Base-by-base conservation (phyloP, 768 basidiomycete species). In the Nidula microcarpa region DNA sequence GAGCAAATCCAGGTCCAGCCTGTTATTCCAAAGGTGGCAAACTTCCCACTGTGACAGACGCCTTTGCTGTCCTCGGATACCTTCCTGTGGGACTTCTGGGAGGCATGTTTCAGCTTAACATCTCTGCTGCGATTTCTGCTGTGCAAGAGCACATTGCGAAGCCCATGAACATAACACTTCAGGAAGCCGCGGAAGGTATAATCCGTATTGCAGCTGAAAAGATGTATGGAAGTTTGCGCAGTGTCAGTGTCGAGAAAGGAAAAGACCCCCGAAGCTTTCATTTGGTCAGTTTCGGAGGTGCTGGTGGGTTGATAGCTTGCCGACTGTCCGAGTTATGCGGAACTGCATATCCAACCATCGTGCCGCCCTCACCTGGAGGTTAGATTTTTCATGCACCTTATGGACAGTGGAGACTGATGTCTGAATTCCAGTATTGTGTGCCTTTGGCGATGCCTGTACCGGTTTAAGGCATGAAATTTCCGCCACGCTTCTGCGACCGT, bases 281-380 rank as follows among this genome's bases (percentile, higher is more conserved):
- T 49, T 49, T 68, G 10, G 64, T 65, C 9, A 63, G 63, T 9
- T 68, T 68, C 41, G 65, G 67, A 5, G 65, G 65, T 33, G 65
- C 65, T 6, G 63, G 67, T 33, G 60, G 65, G 9, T 52, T 65
- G 36, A 57, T 65, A 41, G 64, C 62, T 44, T 67, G 65, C 43
- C 60, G 61, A 13, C 53, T 67, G 13, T 63, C 61, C 33, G 55
- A 55, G 50, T 43, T 50, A 6, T 52, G 39, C 32, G 45, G 43
- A 33, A 37, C 44, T 14, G 57, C 58, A 14, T 64, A 65, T 43
- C 65, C 65, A 41, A 55, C 61, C 1, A 66, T 68, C 23, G 54
- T 66, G 10, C 66, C 66, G 2, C 65, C 66, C 8, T 65, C 65
- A 23, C 66, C 66, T 6, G 66, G 65, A 52, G 65, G 65, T 65